Conservation (phyloP, 495 filamentous ascomycete species). For the Penicillium riverlandense region DNA sequence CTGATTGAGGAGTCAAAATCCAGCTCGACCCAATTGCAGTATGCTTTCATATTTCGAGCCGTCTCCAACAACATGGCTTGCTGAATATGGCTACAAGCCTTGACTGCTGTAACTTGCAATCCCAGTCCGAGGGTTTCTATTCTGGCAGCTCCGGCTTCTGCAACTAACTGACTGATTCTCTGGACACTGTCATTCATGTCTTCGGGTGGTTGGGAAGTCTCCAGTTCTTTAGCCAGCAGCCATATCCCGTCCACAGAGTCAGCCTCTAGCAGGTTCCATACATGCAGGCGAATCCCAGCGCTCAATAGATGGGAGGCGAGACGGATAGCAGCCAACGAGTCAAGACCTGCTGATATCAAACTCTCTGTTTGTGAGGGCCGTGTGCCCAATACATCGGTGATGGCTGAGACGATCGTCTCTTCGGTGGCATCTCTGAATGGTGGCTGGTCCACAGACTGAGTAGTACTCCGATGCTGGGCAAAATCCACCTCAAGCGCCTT, state of each 20-base stretch:
- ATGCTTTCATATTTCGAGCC: constrained; percentile 41
- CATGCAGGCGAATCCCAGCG: constrained; percentile 42
- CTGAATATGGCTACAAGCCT: constrained; percentile 63
- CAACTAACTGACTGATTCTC: constrained; percentile 12
- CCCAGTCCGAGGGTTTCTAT: constrained; percentile 11
- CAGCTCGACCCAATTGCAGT: constrained; percentile 70
- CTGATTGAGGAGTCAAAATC: constrained; percentile 29
- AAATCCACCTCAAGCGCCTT: constrained; percentile 56
- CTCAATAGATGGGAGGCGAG: constrained; percentile 51
- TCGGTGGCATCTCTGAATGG: constrained; percentile 23
- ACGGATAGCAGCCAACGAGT: constrained; percentile 66
- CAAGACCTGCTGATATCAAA: constrained; percentile 53
- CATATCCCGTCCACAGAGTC: constrained; percentile 34
- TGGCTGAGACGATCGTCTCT: constrained; percentile 41
- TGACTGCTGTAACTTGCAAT: constrained; percentile 41
- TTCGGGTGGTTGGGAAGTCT: constrained; percentile 2
- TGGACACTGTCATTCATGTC: constrained; percentile 10
- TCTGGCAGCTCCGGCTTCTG: constrained; percentile 15
- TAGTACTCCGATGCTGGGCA: constrained; percentile 11
- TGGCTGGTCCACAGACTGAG: constrained; percentile 20
- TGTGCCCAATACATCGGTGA: constrained; percentile 38
- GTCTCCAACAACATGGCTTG: constrained; percentile 73
- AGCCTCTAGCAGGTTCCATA: constrained; percentile 48
- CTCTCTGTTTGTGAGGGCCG: constrained; percentile 28
- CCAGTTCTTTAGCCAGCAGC: constrained; percentile 15